These are phyloP conservation scores for Phytophthora agathidicida DNA, from an alignment of 352 stramenopile species.

Conservation along the genomic window DNA sequence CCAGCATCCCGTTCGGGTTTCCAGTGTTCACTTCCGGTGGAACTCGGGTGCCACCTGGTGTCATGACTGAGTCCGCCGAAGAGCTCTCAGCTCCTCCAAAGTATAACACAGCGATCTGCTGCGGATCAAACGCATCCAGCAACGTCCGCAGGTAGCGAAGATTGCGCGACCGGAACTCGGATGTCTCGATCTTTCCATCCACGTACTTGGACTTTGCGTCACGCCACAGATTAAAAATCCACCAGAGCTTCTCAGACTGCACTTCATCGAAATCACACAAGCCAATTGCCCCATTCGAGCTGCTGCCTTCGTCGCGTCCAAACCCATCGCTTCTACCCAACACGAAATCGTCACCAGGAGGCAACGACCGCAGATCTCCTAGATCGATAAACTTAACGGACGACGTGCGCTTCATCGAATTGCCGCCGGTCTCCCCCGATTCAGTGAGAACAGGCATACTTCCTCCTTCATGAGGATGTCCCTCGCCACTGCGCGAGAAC, in stretches of 20 bases:
- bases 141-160: constrained; percentile 71
- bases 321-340: constrained; percentile 36
- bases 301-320: constrained; percentile 53
- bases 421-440: constrained; percentile 16
- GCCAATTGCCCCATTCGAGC: constrained; percentile 59
- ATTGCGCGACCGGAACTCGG: constrained; percentile 69
- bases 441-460: constrained; percentile 29
- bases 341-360: constrained; percentile 33
- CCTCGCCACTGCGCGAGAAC: constrained; percentile 19
- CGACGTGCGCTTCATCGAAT: constrained; percentile 38
- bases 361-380: constrained; percentile 56
- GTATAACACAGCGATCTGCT: constrained; percentile 82
- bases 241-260: constrained; percentile 83
- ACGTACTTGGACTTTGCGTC: constrained; percentile 73
- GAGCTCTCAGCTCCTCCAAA: constrained; percentile 32
- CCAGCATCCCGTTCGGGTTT: constrained; percentile 58
- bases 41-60: constrained; percentile 28
- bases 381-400: constrained; percentile 66
- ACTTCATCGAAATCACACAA: constrained; percentile 83
- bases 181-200: constrained; percentile 73
- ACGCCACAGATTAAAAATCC: constrained; percentile 81
- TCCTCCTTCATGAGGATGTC: constrained; percentile 17
- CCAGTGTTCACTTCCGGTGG: constrained; percentile 22
- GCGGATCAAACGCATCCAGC: constrained; percentile 77
- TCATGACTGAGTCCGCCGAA: constrained; percentile 29